A percentile compares a stretch with the other conserved stretches of the same genome.
phyloP scores from a whole-genome alignment of 495 filamentous ascomycete genomes.

The Chaetomium cochliodes region DNA sequence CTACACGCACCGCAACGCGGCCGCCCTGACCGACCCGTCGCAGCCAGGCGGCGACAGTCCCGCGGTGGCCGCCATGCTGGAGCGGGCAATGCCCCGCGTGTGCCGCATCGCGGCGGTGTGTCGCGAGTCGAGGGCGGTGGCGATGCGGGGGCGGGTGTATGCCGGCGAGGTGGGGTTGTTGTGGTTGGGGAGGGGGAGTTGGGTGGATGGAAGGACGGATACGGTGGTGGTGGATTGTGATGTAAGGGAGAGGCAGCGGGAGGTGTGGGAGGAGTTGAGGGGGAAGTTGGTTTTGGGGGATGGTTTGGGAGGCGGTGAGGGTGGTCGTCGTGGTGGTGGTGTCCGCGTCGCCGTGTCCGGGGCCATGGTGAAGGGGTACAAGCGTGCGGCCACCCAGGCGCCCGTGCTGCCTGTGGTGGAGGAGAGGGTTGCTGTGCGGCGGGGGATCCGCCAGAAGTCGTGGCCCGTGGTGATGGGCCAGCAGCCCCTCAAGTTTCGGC shows the following conservation, averaged over 20 bases:
- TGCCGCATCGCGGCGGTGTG: background rate
- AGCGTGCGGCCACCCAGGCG: too few species aligned
- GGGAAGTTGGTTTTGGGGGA: background rate
- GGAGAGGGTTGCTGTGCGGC: background rate
- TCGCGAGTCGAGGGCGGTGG: constrained; percentile 1
- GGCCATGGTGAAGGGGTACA: background rate
- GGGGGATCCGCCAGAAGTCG: background rate
- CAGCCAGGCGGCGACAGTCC: background rate
- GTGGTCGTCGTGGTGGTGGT: too few species aligned
- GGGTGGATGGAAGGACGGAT: background rate
- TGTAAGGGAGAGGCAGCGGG: background rate
- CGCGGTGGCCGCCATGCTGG: background rate
- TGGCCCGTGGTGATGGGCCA: background rate
- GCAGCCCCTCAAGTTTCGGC: background rate
- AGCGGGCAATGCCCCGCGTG: background rate
- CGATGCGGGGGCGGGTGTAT: background rate
- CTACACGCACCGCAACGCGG: background rate
- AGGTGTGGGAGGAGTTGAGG: constrained; percentile 2
- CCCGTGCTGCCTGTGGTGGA: background rate
- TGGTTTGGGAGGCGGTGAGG: background rate
- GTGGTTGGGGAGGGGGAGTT: background rate
- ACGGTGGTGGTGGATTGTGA: constrained; percentile 9
- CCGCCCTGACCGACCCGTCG: too few species aligned
- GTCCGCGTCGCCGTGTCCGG: background rate
- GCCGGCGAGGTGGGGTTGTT: background rate